These are phyloP conservation scores for Solanum dulcamara DNA, from an alignment of 257 asterid species.

Conservation along the genomic window DNA sequence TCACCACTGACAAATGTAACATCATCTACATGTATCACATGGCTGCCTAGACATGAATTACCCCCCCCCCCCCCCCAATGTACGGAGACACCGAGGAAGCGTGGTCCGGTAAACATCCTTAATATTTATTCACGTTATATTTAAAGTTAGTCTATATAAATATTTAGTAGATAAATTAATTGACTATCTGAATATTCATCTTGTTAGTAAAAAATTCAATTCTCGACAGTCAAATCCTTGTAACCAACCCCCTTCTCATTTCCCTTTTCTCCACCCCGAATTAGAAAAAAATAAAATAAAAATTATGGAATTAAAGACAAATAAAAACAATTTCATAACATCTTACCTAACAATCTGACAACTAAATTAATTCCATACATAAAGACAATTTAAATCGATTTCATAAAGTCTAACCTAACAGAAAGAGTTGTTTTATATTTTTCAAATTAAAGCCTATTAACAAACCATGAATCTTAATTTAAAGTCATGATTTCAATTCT, in stretches of 20 bases:
- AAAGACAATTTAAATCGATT: not conserved
- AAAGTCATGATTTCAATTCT: not conserved
- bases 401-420: not conserved
- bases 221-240: no score
- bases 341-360: not conserved
- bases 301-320: not conserved
- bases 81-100: not conserved
- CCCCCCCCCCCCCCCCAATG: no score
- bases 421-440: not conserved
- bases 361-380: not conserved
- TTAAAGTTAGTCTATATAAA: no score
- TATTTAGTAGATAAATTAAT: no score
- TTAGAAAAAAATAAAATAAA: not conserved
- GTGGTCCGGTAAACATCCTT: no score
- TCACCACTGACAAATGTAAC: not conserved
- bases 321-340: not conserved
- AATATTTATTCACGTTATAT: no score
- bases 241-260: not conserved
- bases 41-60: not conserved
- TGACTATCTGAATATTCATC: no score
- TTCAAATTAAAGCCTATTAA: not conserved
- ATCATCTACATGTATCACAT: not conserved
- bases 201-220: no score
- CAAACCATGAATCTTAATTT: no score
- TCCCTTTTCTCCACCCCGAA: not conserved